phyloP scores from a whole-genome alignment of 2,329 filamentous ascomycete genomes.

The Ophiostoma triangulosporum region DNA sequence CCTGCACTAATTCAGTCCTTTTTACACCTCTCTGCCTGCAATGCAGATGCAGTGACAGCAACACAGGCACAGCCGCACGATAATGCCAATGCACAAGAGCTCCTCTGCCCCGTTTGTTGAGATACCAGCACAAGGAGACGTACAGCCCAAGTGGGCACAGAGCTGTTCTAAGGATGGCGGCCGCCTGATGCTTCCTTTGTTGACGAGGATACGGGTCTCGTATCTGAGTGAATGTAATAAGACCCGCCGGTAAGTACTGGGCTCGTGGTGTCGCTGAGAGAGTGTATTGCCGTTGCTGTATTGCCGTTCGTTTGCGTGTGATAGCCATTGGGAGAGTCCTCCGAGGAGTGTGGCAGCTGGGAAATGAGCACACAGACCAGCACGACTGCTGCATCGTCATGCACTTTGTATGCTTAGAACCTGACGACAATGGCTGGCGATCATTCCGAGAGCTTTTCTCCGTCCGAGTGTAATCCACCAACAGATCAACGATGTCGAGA shows the following conservation, averaged over 20 bases:
- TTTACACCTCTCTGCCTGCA: not conserved
- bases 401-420: no score
- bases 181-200: not conserved
- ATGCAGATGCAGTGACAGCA: not conserved
- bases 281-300: not conserved
- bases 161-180: not conserved
- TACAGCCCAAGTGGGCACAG: conserved; percentile 1
- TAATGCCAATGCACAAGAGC: not conserved
- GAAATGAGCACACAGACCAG: no score
- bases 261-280: not conserved
- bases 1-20: no score
- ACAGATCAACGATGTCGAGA: no score
- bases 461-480: no score
- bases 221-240: conserved; percentile 1
- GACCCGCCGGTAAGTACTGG: not conserved
- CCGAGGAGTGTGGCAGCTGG: no score
- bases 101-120: not conserved
- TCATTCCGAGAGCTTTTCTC: no score
- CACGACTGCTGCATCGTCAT: no score
- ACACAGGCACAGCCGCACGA: not conserved
- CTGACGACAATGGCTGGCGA: no score
- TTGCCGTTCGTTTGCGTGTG: no score
- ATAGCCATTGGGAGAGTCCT: no score
- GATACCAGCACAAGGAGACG: not conserved
- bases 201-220: not conserved